Evolutionary conservation across 2,329 filamentous ascomycete genomes (phyloP).

Genomic region (Claviceps citrina): DNA sequence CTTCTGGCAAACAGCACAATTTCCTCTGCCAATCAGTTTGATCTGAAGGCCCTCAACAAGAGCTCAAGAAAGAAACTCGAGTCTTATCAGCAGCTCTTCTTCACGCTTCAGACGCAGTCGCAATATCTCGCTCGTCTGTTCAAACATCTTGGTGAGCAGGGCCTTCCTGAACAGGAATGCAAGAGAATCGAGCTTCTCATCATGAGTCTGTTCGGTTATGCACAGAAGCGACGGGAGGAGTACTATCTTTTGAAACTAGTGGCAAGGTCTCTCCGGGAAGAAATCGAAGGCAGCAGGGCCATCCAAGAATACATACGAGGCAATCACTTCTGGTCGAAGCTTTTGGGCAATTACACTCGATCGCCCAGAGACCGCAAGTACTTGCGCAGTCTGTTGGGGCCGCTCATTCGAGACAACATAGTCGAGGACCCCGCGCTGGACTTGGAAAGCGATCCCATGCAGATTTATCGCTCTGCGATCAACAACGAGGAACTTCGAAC

Average conservation of each 20-base stretch:
- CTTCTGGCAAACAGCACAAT: slow-evolving; percentile 81
- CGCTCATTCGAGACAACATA: slow-evolving; percentile 78
- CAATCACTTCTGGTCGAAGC: slow-evolving; percentile 84
- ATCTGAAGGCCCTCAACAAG: slow-evolving; percentile 95
- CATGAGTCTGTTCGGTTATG: slow-evolving; percentile 94
- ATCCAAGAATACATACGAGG: slow-evolving; percentile 78
- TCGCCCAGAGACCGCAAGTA: slow-evolving; percentile 88
- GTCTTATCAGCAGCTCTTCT: slow-evolving; percentile 94
- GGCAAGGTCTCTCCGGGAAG: slow-evolving; percentile 66
- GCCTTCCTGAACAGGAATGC: slow-evolving; percentile 76
- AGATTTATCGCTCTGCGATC: slow-evolving; percentile 89
- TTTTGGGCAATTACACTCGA: slow-evolving; percentile 74
- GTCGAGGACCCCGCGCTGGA: slow-evolving; percentile 84
- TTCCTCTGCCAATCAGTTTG: slow-evolving; percentile 78
- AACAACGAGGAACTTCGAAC: slow-evolving; percentile 95
- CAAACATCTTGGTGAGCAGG: slow-evolving; percentile 65
- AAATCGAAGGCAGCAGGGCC: slow-evolving; percentile 56
- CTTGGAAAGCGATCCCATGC: slow-evolving; percentile 90
- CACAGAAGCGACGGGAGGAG: slow-evolving; percentile 90
- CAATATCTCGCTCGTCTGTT: slow-evolving; percentile 87
- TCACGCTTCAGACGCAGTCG: slow-evolving; percentile 89
- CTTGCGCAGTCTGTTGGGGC: slow-evolving; percentile 69
- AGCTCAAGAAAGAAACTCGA: slow-evolving; percentile 89
- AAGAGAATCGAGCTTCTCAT: slow-evolving; percentile 86
- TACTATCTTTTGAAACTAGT: slow-evolving; percentile 91